A percentile compares a stretch with the other conserved stretches of the same genome.
These are phyloP conservation scores for Leishmania tarentolae DNA, from an alignment of 208 protist species.

Conservation along the genomic window DNA sequence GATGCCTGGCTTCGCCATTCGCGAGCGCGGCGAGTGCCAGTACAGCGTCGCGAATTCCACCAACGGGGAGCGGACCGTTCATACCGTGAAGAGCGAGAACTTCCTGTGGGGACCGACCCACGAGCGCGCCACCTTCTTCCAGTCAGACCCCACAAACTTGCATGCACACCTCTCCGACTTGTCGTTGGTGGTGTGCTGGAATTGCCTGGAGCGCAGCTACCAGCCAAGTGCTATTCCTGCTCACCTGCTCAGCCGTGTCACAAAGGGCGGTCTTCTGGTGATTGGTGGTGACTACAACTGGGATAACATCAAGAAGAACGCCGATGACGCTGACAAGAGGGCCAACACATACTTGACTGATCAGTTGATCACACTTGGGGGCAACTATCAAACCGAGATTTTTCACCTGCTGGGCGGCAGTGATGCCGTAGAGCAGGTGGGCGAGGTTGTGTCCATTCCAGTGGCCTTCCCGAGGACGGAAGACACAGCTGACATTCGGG, in stretches of 20 bases:
- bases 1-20: slow-evolving; percentile 85
- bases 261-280: slow-evolving; percentile 71
- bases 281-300: slow-evolving; percentile 73
- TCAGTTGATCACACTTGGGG: slow-evolving; percentile 26
- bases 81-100: slow-evolving; percentile 39
- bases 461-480: slow-evolving; percentile 66
- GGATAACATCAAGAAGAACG: slow-evolving; percentile 48
- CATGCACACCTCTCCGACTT: slow-evolving; percentile 81
- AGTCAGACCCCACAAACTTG: slow-evolving; percentile 89
- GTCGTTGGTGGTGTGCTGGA: slow-evolving; percentile 87
- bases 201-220: slow-evolving; percentile 86
- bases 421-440: slow-evolving; percentile 63
- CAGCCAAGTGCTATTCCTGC: slow-evolving; percentile 69
- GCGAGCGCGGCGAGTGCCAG: slow-evolving; percentile 74
- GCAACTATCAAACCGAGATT: slow-evolving; percentile 48
- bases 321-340: slow-evolving; percentile 14
- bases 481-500: slow-evolving; percentile 37
- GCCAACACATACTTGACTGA: slow-evolving; percentile 60
- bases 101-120: slow-evolving; percentile 64
- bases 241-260: slow-evolving; percentile 68
- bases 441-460: slow-evolving; percentile 49
- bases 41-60: slow-evolving; percentile 58
- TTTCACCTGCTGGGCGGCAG: slow-evolving; percentile 69
- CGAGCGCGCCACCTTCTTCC: slow-evolving; percentile 81
- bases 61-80: slow-evolving; percentile 32